phyloP scores from a whole-genome alignment of 2,329 filamentous ascomycete species.

The Orbilia oligospora region DNA sequence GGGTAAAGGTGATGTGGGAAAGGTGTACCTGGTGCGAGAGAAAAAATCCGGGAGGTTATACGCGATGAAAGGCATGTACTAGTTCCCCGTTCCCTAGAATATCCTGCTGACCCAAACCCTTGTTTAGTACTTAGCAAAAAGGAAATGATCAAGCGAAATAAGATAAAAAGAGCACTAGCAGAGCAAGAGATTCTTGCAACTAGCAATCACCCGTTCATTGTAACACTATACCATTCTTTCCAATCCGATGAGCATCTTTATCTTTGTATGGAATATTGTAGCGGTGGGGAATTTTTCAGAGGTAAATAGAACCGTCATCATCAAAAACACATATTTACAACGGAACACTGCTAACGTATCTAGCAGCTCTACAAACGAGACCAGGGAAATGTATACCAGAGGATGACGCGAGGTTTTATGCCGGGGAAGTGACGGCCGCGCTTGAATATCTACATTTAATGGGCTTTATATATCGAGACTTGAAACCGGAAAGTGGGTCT shows the following conservation, averaged over 20 bases:
- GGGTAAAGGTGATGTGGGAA: conserved; percentile 97
- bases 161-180: conserved; percentile 97
- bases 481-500: conserved; percentile 93
- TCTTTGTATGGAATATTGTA: conserved; percentile 99
- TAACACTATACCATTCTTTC: conserved; percentile 98
- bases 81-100: not conserved
- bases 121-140: conserved; percentile 92
- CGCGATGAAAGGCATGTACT: conserved; percentile 91
- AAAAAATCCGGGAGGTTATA: conserved; percentile 97
- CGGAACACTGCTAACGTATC: not conserved
- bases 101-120: not conserved
- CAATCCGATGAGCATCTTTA: conserved; percentile 99
- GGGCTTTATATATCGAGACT: conserved; percentile 98
- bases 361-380: conserved; percentile 85
- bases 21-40: conserved; percentile 96
- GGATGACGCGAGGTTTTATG: conserved; percentile 96
- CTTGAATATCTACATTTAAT: conserved; percentile 97
- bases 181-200: conserved; percentile 98
- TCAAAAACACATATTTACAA: not conserved
- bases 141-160: conserved; percentile 99
- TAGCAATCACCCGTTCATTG: conserved; percentile 98
- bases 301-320: conserved; percentile 66
- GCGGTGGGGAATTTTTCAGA: conserved; percentile 97
- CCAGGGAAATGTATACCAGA: conserved; percentile 98
- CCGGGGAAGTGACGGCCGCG: conserved; percentile 95